These are phyloP conservation scores for Colletotrichum sp. DNA, from an alignment of 2,329 filamentous ascomycete species.

Conservation along the genomic window DNA sequence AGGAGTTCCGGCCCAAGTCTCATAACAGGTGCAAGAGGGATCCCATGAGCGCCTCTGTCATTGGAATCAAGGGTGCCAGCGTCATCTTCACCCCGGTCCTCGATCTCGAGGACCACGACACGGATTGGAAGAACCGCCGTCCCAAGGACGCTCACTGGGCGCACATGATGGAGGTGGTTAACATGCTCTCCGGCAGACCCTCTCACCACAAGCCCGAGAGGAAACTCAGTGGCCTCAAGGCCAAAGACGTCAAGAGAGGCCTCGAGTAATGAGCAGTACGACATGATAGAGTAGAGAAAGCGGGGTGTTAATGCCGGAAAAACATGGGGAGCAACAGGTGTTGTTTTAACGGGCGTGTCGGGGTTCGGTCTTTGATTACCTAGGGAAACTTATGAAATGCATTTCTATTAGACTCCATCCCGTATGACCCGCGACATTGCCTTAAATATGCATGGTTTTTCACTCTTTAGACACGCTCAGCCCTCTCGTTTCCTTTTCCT, in stretches of 20 bases:
- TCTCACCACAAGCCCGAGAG: constrained; percentile 54
- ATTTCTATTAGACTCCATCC: neutral
- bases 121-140: constrained; percentile 90
- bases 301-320: neutral
- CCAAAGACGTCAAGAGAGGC: constrained; percentile 68
- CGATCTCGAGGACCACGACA: constrained; percentile 81
- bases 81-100: constrained; percentile 88
- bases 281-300: neutral
- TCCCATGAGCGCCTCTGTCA: constrained; percentile 77
- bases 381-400: constrained; percentile 8
- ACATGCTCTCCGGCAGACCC: constrained; percentile 81
- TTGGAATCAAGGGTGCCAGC: constrained; percentile 89
- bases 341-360: constrained; percentile 13
- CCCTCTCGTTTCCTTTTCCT: too few species aligned
- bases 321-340: neutral
- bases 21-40: constrained; percentile 75
- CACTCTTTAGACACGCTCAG: too few species aligned
- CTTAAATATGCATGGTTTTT: neutral
- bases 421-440: neutral
- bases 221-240: constrained; percentile 55
- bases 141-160: constrained; percentile 89
- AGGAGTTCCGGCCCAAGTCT: constrained; percentile 72
- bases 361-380: constrained; percentile 16
- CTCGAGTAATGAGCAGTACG: constrained; percentile 12
- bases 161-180: constrained; percentile 78